These are phyloP conservation scores for Scutellaria barbata DNA, from an alignment of 257 asterid genomes.

Conservation along the genomic window DNA sequence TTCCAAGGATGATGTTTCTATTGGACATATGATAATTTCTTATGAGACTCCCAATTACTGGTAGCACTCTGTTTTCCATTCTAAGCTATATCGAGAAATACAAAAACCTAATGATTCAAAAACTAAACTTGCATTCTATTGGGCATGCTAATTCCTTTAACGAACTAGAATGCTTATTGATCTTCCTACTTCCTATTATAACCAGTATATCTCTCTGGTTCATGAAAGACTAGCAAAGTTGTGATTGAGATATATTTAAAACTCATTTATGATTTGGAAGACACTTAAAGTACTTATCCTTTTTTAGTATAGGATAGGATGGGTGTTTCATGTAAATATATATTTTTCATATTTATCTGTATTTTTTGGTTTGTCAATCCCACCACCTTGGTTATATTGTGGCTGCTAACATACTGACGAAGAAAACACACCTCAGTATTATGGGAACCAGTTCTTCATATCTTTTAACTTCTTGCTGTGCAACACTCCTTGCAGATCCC, in stretches of 20 bases:
- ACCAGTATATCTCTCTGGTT: not conserved
- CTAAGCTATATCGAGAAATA: not conserved
- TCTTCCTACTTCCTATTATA: slow-evolving; percentile 1
- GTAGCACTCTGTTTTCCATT: not conserved
- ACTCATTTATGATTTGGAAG: slow-evolving; percentile 19
- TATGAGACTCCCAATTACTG: not conserved
- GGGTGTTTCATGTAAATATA: not conserved
- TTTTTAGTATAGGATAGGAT: not conserved
- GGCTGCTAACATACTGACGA: slow-evolving; percentile 3
- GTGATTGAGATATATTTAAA: slow-evolving; percentile 10
- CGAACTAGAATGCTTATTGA: not conserved
- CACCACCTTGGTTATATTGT: not conserved
- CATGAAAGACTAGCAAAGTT: not conserved
- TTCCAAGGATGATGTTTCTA: slow-evolving; percentile 21
- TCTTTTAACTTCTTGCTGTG: not conserved
- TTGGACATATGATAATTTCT: not conserved
- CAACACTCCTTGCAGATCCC: slow-evolving; percentile 61
- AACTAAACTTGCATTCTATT: not conserved
- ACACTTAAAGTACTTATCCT: not conserved
- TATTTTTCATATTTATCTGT: not conserved
- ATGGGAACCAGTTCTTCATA: slow-evolving; percentile 8
- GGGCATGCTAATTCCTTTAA: slow-evolving; percentile 8
- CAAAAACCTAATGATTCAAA: too few relatives aligned
- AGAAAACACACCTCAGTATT: not conserved
- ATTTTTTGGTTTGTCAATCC: not conserved